Base-by-base conservation (phyloP, 2,329 filamentous ascomycete genomes). In the Monilinia vaccinii-corymbosi region DNA sequence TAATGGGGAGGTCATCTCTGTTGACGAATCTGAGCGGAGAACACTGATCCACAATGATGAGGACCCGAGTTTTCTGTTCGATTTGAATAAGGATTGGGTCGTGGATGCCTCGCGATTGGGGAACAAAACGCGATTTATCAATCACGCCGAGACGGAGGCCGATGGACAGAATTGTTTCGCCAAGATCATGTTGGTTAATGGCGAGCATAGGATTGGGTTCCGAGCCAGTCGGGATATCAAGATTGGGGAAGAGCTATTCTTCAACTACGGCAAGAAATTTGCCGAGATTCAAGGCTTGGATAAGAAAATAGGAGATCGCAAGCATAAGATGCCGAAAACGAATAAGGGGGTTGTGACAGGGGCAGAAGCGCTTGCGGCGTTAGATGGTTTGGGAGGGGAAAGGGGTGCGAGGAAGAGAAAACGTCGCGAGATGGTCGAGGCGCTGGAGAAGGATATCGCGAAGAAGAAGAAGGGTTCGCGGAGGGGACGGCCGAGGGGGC, bases 51-150 rank as follows among this genome's bases (percentile, higher is more conserved):
- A 77, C 52, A 71, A 76, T 55, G 65, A 71, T 25, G 69, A 72
- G 32, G 68, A 68, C 6, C 64, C 72, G n/a, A 74, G 73, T 31
- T 77, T 83, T 63, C 71, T 82, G 1, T 84, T 84, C 68, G 72
- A 73, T 7, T 70, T 84, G 21, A 84, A 83, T 63, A 68, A 63
- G 47, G 71, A 76, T 71, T 69, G 68, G 71, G 76, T 77, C 38
- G 75, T 94, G 21, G 90, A 94, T 69, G 86, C 85, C 8, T 88
- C 87, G 23, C 84, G 84, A 46, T 87, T 87, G 64, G 89, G 89
- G 53, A 94, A 93, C 71, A 85, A 92, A 64, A 86, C 87, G 50
- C 84, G 90, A 4, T 94, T 91, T 73, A 90, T 94, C 71, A 94
- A 95, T 72, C 88, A 93, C 67, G 85, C 87, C 16, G 78, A 79